Base-by-base conservation (phyloP, 805 yeast species). In the Ascoidea asiatica region DNA sequence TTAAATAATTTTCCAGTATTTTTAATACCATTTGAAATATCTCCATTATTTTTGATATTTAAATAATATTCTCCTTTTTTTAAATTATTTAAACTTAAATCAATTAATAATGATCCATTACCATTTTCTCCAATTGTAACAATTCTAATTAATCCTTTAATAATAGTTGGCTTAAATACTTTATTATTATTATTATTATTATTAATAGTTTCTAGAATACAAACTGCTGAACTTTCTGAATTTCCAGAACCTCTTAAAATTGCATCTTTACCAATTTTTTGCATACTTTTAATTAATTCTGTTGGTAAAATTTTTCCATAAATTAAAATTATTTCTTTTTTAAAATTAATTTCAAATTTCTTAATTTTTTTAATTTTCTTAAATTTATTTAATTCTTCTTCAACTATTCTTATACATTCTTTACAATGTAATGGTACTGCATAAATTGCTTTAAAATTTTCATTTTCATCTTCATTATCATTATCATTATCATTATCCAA, bases 161-260 rank as follows among this genome's bases (percentile, higher is more conserved):
- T 94, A 0, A 89, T 84, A 37, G 69, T 66, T n/a, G n/a, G n/a
- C n/a, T n/a, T n/a, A n/a, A n/a, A n/a, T n/a, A n/a, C n/a, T 13
- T 58, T 57, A 19, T 46, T 49, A 50, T 72, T 74, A 21, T 62
- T 63, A 6, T 42, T 37, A 3, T 29, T 36, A 35, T 53, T 63
- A 42, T 67, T 75, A 53, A 81, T 82, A 18, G 82, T 72, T 58
- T 90, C 97, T 46, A 89, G 62, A 41, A 89, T 89, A 51, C 92
- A 78, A 29, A 89, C 97, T 0, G 95, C 96, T 0, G 97, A 95
- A 18, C 84, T 73, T 58, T 89, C 81, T 17, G 94, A 81, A 46
- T 67, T 71, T 3, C 97, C 97, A 0, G 95, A 77, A 5, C 97
- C 97, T 48, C 97, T 70, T 20, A 90, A 81, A 50, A 90, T 85